phyloP scores from a whole-genome alignment of 352 stramenopile genomes.

The Globisporangium abappressorium region DNA sequence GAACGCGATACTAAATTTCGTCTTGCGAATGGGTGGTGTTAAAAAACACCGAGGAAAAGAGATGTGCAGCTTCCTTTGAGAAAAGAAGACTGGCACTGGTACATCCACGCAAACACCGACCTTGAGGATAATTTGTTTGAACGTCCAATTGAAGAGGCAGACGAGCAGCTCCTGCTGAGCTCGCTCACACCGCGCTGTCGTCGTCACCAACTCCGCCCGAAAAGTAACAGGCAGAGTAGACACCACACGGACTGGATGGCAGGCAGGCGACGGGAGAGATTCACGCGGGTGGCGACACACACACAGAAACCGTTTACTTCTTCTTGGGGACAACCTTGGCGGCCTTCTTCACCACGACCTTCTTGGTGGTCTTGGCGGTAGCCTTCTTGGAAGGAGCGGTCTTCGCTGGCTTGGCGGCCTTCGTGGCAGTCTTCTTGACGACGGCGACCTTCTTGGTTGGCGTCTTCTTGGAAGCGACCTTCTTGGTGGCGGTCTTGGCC shows the following conservation, averaged over 20 bases:
- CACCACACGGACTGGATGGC: background rate
- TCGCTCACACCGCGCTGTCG: background rate
- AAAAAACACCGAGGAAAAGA: slow-evolving; percentile 80
- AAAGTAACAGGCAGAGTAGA: slow-evolving; percentile 1
- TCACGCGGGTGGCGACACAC: background rate
- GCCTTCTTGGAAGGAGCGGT: slow-evolving; percentile 39
- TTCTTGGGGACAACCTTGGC: slow-evolving; percentile 31
- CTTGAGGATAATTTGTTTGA: slow-evolving; percentile 19
- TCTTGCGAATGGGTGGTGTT: slow-evolving; percentile 71
- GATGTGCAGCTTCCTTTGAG: slow-evolving; percentile 1
- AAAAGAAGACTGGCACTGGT: slow-evolving; percentile 10
- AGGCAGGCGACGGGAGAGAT: background rate
- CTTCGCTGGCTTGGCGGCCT: slow-evolving; percentile 30
- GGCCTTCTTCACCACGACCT: slow-evolving; percentile 24
- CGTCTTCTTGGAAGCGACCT: slow-evolving; percentile 60
- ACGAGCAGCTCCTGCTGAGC: background rate
- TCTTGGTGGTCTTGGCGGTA: slow-evolving; percentile 31
- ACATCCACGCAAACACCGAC: slow-evolving; percentile 31
- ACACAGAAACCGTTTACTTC: slow-evolving; percentile 38
- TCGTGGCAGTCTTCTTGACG: slow-evolving; percentile 32
- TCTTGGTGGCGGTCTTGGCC: slow-evolving; percentile 48
- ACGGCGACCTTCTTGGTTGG: slow-evolving; percentile 59
- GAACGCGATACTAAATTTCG: slow-evolving; percentile 26
- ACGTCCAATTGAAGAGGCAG: slow-evolving; percentile 12
- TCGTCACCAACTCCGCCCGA: background rate